These are phyloP conservation scores for Penicillium sumatraense DNA, from an alignment of 2,329 filamentous ascomycete species.

Conservation along the genomic window DNA sequence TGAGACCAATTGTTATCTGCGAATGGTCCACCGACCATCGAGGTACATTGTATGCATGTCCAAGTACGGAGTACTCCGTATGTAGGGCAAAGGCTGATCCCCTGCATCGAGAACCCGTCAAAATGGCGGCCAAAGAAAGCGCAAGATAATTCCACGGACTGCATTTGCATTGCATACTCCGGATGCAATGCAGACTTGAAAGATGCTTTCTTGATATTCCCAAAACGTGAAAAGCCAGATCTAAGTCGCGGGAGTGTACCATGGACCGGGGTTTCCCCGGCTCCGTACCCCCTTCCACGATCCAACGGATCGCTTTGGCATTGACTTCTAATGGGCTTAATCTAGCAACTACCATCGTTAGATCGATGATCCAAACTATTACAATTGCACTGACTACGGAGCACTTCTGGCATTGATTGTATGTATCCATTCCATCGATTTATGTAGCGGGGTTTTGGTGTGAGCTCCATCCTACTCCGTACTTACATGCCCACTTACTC, in stretches of 20 bases:
- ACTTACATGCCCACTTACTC: not conserved
- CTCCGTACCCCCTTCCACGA: conserved; percentile 15
- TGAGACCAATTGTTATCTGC: conserved; percentile 8
- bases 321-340: not conserved
- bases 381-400: not conserved
- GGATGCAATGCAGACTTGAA: not conserved
- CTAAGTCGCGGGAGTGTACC: conserved; percentile 24
- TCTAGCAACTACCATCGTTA: not conserved
- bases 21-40: not conserved
- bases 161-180: conserved; percentile 1
- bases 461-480: conserved; percentile 1
- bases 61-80: conserved; percentile 3
- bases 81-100: not conserved
- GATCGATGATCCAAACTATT: not conserved
- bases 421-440: not conserved
- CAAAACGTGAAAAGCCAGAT: conserved; percentile 11
- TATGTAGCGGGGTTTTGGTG: not conserved
- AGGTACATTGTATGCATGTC: conserved; percentile 3
- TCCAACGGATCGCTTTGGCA: conserved; percentile 11
- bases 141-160: conserved; percentile 5
- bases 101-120: not conserved
- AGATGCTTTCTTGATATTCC: not conserved
- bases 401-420: not conserved
- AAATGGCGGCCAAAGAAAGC: not conserved
- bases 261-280: conserved; percentile 28